phyloP scores from a whole-genome alignment of 2,329 filamentous ascomycete genomes.

The Colletotrichum lentis region DNA sequence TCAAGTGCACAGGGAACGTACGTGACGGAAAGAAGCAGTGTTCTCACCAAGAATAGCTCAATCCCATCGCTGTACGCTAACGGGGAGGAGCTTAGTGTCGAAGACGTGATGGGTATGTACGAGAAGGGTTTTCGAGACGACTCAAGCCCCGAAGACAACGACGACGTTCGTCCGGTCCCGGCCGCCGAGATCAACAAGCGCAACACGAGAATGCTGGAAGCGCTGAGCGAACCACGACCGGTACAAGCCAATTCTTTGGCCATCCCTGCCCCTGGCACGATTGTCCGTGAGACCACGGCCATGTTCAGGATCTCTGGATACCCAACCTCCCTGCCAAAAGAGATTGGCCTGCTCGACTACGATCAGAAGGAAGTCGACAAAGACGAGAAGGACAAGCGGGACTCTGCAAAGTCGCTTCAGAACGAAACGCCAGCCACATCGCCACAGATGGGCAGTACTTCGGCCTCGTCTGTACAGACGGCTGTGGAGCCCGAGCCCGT shows the following conservation, averaged over 20 bases:
- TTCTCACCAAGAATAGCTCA: constrained; percentile 81
- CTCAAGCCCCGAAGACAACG: constrained; percentile 45
- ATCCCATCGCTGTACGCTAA: constrained; percentile 65
- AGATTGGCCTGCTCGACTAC: constrained; percentile 39
- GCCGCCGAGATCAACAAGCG: constrained; percentile 51
- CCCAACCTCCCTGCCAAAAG: constrained; percentile 49
- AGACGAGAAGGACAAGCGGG: constrained; percentile 49
- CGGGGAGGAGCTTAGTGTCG: constrained; percentile 67
- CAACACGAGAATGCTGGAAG: constrained; percentile 51
- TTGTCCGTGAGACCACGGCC: constrained; percentile 48
- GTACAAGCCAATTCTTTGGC: constrained; percentile 40
- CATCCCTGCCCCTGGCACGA: constrained; percentile 35
- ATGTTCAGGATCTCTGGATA: constrained; percentile 52
- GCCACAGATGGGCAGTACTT: constrained; percentile 27
- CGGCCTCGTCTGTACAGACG: constrained; percentile 28
- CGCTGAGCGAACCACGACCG: constrained; percentile 49
- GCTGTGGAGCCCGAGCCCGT: constrained; percentile 43
- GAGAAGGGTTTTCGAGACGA: constrained; percentile 66
- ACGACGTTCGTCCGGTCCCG: constrained; percentile 50
- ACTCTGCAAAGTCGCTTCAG: constrained; percentile 58
- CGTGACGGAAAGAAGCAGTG: constrained; percentile 84
- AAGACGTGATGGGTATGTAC: constrained; percentile 76
- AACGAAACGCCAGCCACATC: constrained; percentile 43
- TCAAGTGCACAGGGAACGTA: constrained; percentile 66
- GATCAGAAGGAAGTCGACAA: constrained; percentile 40